Conservation (phyloP, 2,329 filamentous ascomycete genomes). For the Coniochaeta sp. region DNA sequence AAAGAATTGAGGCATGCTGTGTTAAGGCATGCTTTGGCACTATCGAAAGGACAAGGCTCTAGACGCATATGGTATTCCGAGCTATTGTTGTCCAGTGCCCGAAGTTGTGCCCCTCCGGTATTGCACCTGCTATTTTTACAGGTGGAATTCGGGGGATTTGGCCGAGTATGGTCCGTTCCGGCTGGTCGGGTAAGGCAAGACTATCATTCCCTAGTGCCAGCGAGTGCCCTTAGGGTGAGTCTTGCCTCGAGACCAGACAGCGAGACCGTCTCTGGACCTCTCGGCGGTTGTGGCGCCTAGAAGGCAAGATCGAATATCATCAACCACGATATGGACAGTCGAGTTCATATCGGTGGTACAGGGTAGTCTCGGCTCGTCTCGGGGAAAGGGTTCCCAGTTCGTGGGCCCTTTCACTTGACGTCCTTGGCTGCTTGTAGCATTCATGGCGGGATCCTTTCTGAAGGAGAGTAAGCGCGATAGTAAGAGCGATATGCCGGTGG, state of each 20-base stretch:
- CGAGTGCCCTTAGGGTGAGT: neutral
- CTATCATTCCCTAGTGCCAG: too few species aligned
- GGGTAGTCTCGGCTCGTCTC: neutral
- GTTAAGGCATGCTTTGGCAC: too few species aligned
- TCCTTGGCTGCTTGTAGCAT: slow-evolving; percentile 15
- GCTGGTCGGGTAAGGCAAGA: too few species aligned
- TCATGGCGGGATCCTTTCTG: slow-evolving; percentile 38
- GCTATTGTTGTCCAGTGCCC: neutral
- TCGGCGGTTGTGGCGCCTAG: neutral
- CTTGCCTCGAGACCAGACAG: neutral
- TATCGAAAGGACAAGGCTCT: too few species aligned
- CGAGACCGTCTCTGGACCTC: neutral
- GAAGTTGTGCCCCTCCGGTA: too few species aligned
- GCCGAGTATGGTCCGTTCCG: too few species aligned
- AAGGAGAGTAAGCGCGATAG: slow-evolving; percentile 52
- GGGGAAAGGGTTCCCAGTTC: neutral
- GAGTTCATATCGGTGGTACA: slow-evolving; percentile 8
- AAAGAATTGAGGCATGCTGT: too few species aligned
- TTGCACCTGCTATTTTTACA: too few species aligned
- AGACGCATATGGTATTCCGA: neutral
- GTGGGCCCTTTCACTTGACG: neutral
- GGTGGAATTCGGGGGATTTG: too few species aligned
- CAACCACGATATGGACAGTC: slow-evolving; percentile 12
- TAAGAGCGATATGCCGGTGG: slow-evolving; percentile 33
- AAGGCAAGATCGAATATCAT: slow-evolving; percentile 2